Conservation (phyloP, 2,329 filamentous ascomycete genomes). For the Pleoardoris graminearum region DNA sequence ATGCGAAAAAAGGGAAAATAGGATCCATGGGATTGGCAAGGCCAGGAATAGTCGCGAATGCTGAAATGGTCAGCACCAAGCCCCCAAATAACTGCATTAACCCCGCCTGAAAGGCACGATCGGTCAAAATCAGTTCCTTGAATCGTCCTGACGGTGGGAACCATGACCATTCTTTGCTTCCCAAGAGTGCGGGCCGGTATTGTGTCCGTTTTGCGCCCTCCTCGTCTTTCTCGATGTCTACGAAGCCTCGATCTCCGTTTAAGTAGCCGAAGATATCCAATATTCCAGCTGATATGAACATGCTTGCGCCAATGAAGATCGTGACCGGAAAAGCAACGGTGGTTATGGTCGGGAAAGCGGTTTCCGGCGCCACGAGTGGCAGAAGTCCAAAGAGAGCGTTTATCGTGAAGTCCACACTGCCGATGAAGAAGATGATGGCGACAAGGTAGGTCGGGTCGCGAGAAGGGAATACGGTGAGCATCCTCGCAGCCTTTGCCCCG, state of each 20-base stretch:
- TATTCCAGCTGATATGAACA: constrained; percentile 35
- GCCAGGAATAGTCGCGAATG: constrained; percentile 33
- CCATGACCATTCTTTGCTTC: constrained; percentile 31
- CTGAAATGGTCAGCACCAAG: constrained; percentile 36
- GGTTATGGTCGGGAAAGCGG: constrained; percentile 21
- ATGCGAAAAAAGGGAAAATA: constrained; percentile 22
- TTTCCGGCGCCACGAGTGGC: constrained; percentile 13
- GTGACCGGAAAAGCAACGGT: constrained; percentile 27
- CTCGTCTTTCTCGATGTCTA: constrained; percentile 17
- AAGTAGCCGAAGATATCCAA: constrained; percentile 31
- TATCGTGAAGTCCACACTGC: constrained; percentile 29
- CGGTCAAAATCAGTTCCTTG: constrained; percentile 21
- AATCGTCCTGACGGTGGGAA: constrained; percentile 23
- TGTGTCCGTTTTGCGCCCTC: constrained; percentile 12
- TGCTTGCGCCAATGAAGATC: constrained; percentile 27
- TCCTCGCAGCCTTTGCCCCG: no score
- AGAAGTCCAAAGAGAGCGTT: constrained; percentile 35
- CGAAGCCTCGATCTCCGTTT: constrained; percentile 26
- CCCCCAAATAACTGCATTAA: constrained; percentile 35
- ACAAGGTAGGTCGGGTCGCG: constrained; percentile 37
- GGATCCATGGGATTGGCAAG: constrained; percentile 24
- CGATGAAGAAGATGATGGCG: constrained; percentile 28
- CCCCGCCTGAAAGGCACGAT: constrained; percentile 33
- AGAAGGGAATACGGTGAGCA: constrained; percentile 31
- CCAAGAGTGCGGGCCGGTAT: constrained; percentile 30